These are phyloP conservation scores for Ambrosia trifida DNA, from an alignment of 129 eudicot species.

Conservation along the genomic window DNA sequence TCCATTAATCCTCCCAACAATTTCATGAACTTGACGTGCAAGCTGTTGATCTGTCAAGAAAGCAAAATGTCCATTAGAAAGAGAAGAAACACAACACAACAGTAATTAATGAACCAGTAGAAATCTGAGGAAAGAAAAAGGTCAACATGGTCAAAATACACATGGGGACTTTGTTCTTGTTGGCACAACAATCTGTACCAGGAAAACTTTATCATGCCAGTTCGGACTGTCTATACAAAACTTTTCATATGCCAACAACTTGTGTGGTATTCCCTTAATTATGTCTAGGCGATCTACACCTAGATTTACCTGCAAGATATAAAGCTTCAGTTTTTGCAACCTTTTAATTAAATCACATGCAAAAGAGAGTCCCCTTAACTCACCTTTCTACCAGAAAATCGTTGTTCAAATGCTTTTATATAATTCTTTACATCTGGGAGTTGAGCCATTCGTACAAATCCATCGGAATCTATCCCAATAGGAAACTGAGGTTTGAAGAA, in stretches of 20 bases:
- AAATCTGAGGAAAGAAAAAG: not conserved
- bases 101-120: not conserved
- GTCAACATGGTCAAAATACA: constrained; percentile 37
- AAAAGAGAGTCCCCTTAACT: not conserved
- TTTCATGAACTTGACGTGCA: constrained; percentile 85
- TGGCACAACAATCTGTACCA: constrained; percentile 82
- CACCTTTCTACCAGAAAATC: constrained; percentile 78
- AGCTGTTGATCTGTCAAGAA: constrained; percentile 71
- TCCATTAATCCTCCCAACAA: constrained; percentile 65
- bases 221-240: constrained; percentile 78
- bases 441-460: constrained; percentile 64
- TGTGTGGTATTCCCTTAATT: constrained; percentile 91
- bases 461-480: constrained; percentile 78
- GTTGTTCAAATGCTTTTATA: constrained; percentile 53
- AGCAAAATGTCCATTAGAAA: constrained; percentile 7
- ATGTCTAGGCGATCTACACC: constrained; percentile 91
- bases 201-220: constrained; percentile 76
- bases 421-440: constrained; percentile 60
- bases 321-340: not conserved
- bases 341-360: not conserved
- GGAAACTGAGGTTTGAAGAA: constrained; percentile 62
- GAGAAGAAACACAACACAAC: not conserved
- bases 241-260: constrained; percentile 78
- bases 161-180: constrained; percentile 77
- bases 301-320: constrained; percentile 56